phyloP scores from a whole-genome alignment of 805 yeast species.

The Metschnikowia picachoensis region DNA sequence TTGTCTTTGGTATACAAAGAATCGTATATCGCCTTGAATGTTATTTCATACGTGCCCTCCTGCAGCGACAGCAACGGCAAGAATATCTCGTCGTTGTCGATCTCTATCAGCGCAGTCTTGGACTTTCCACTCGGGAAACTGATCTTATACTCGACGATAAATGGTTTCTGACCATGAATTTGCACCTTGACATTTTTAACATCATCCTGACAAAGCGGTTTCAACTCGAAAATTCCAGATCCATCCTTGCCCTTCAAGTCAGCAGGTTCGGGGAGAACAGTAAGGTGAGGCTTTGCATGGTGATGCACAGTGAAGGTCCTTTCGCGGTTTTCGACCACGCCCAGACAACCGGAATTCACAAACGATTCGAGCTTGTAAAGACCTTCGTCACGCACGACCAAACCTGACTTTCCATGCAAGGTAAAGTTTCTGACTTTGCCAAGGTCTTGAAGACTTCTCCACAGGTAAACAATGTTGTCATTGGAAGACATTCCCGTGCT shows the following conservation, averaged over 20 bases:
- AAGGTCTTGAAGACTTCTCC: conserved; percentile 20
- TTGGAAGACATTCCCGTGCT: conserved; percentile 25
- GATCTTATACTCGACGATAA: conserved; percentile 64
- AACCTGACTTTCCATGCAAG: conserved; percentile 11
- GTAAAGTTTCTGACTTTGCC: conserved; percentile 4
- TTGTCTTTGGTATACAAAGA: conserved; percentile 48
- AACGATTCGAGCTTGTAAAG: conserved; percentile 38
- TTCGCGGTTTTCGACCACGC: conserved; percentile 24
- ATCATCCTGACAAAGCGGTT: conserved; percentile 32
- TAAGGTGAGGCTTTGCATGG: conserved; percentile 20
- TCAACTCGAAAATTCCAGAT: conserved; percentile 18
- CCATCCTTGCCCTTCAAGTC: conserved; percentile 8
- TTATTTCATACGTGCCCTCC: conserved; percentile 61
- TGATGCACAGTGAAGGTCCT: conserved; percentile 20
- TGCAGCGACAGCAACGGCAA: conserved; percentile 39
- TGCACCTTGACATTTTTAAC: conserved; percentile 30
- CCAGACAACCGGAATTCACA: conserved; percentile 44
- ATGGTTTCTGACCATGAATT: conserved; percentile 60
- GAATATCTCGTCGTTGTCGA: conserved; percentile 24
- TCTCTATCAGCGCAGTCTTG: conserved; percentile 32
- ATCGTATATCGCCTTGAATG: conserved; percentile 63
- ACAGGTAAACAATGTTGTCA: conserved; percentile 33
- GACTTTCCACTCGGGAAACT: conserved; percentile 51
- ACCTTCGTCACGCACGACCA: conserved; percentile 40
- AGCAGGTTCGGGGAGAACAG: conserved; percentile 15